A percentile compares a stretch with the other conserved stretches of the same genome.
These are phyloP conservation scores for Polysphondylium violaceum DNA, from an alignment of 78 protist species.

Conservation along the genomic window DNA sequence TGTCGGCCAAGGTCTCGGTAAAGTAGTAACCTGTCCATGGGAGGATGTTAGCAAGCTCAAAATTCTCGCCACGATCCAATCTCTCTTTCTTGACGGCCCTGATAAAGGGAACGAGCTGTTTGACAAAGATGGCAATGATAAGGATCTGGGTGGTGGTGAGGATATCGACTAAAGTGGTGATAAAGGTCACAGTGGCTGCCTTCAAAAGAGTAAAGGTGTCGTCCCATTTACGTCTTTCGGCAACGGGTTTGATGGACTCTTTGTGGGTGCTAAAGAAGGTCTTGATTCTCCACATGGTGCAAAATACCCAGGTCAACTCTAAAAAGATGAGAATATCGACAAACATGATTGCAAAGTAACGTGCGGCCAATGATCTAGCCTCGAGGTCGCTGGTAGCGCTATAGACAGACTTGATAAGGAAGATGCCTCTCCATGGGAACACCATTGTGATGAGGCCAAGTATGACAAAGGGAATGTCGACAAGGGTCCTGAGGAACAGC, in stretches of 20 bases:
- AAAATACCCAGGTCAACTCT: background rate
- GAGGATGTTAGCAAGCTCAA: background rate
- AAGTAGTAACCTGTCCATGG: background rate
- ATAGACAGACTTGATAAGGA: constrained; percentile 19
- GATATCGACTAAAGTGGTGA: background rate
- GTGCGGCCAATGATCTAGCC: constrained; percentile 35
- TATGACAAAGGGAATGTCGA: constrained; percentile 78
- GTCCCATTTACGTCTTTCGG: background rate
- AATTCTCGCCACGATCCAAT: background rate
- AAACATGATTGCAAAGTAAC: constrained; percentile 8
- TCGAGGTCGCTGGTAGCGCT: constrained; percentile 13
- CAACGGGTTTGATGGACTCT: background rate
- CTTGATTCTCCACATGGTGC: constrained; percentile 47
- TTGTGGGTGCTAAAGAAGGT: background rate
- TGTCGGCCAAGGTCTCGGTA: constrained; percentile 25
- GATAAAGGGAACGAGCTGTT: background rate
- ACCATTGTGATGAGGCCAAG: constrained; percentile 29
- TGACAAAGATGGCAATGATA: background rate
- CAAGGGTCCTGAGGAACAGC: constrained; percentile 20
- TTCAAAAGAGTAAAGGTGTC: background rate
- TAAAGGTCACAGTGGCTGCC: background rate
- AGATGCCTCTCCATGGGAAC: constrained; percentile 81
- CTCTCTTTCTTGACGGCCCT: background rate
- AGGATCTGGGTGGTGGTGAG: background rate
- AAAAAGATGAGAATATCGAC: constrained; percentile 11